phyloP scores from a whole-genome alignment of 2,329 filamentous ascomycete genomes.

The Macrophomina pseudophaseolina region DNA sequence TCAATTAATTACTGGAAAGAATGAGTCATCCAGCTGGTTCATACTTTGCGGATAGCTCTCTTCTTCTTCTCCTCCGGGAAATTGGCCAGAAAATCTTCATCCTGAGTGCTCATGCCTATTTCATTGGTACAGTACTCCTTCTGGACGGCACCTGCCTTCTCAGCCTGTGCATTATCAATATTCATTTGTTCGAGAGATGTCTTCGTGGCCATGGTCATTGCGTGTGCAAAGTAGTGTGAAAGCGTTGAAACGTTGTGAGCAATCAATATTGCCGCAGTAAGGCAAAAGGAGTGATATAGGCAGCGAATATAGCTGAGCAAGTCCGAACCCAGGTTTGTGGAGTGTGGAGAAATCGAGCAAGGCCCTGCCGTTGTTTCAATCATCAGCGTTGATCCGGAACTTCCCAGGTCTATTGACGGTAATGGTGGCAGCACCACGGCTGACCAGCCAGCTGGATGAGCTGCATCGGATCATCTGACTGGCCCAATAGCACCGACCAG shows the following conservation, averaged over 20 bases:
- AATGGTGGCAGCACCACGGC: background rate
- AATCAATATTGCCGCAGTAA: too few relatives aligned
- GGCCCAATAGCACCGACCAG: background rate
- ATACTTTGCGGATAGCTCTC: slow-evolving; percentile 34
- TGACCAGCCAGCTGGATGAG: background rate
- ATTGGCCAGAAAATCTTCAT: slow-evolving; percentile 36
- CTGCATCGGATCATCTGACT: background rate
- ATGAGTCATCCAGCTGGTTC: too few relatives aligned
- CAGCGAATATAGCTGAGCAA: too few relatives aligned
- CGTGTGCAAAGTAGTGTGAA: too few relatives aligned
- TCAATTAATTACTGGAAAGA: background rate
- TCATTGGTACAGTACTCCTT: background rate
- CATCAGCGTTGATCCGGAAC: background rate
- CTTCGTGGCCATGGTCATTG: background rate
- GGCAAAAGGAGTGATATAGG: too few relatives aligned
- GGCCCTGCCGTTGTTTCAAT: background rate
- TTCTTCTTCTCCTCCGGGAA: slow-evolving; percentile 33
- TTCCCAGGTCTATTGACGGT: background rate
- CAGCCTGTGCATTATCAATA: background rate
- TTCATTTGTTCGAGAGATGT: background rate
- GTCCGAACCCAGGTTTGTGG: background rate
- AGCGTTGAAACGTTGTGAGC: too few relatives aligned
- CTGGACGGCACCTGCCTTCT: background rate
- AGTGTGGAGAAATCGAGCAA: background rate
- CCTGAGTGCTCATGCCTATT: slow-evolving; percentile 32